phyloP scores from a whole-genome alignment of 129 eudicot species.

The Artemisia annua region DNA sequence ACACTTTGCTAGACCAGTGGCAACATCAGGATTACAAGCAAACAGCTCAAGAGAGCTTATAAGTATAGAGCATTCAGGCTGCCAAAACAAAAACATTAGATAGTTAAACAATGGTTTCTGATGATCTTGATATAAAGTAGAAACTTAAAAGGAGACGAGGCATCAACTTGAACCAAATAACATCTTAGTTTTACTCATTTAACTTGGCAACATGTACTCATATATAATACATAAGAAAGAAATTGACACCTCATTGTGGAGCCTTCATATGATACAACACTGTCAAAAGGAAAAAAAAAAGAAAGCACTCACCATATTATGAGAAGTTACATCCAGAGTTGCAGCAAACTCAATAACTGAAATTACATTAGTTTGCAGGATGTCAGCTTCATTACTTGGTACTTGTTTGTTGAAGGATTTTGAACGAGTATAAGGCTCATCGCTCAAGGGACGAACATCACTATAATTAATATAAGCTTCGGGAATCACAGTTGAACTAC shows the following conservation, averaged over 20 bases:
- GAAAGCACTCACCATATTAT: slow-evolving; percentile 75
- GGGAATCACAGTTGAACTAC: slow-evolving; percentile 43
- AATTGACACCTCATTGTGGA: slow-evolving; percentile 16
- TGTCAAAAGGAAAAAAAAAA: slow-evolving; percentile 2
- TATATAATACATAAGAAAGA: not conserved
- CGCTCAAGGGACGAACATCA: slow-evolving; percentile 37
- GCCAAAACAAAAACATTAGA: slow-evolving; percentile 33
- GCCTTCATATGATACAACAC: slow-evolving; percentile 13
- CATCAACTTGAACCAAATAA: no score
- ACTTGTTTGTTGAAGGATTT: slow-evolving; percentile 29
- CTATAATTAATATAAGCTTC: slow-evolving; percentile 43
- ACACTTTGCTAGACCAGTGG: slow-evolving; percentile 62
- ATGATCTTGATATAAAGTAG: not conserved
- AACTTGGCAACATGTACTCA: slow-evolving; percentile 1
- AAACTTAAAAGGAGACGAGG: not conserved
- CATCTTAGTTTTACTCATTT: no score
- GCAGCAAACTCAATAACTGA: slow-evolving; percentile 87
- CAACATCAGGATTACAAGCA: slow-evolving; percentile 72
- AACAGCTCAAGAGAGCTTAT: slow-evolving; percentile 88
- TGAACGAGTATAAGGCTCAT: slow-evolving; percentile 41
- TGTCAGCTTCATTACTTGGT: slow-evolving; percentile 39
- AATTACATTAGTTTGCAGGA: slow-evolving; percentile 72
- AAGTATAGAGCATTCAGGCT: slow-evolving; percentile 94
- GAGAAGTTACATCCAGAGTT: slow-evolving; percentile 62
- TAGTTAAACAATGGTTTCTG: slow-evolving; percentile 8